Evolutionary conservation across 805 yeast genomes (phyloP).

Genomic region (Pichia heedii): DNA sequence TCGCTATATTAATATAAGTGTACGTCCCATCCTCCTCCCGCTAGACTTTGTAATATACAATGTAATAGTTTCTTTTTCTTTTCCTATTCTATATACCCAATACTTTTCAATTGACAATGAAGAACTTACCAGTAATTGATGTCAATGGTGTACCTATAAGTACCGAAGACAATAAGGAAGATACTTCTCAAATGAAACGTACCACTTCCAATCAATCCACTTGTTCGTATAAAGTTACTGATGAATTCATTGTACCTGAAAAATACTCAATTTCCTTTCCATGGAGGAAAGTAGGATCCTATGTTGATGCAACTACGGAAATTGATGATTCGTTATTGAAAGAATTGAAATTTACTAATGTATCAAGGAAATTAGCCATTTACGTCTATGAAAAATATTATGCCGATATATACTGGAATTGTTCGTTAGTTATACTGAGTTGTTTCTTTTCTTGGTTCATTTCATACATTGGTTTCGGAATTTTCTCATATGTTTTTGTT

Average conservation of each 20-base stretch:
- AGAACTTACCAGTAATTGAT: not conserved
- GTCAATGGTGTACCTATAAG: not conserved
- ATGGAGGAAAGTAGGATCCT: slow-evolving; percentile 29
- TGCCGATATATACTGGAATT: slow-evolving; percentile 67
- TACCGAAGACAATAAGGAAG: no score
- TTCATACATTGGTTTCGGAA: slow-evolving; percentile 55
- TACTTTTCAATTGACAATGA: not conserved
- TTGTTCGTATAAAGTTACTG: slow-evolving; percentile 1
- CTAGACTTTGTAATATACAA: no score
- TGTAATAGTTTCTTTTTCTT: no score
- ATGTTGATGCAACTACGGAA: slow-evolving; percentile 21
- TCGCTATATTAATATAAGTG: no score
- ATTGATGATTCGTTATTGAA: slow-evolving; percentile 14
- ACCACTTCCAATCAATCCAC: not conserved
- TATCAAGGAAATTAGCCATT: slow-evolving; percentile 35
- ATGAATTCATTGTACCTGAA: slow-evolving; percentile 8
- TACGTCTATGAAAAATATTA: slow-evolving; percentile 62
- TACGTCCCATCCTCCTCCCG: no score
- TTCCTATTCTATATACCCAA: no score
- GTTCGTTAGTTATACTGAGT: slow-evolving; percentile 54
- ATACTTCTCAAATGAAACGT: not conserved
- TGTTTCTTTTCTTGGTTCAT: slow-evolving; percentile 64
- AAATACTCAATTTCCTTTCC: slow-evolving; percentile 20
- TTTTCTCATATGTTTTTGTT: slow-evolving; percentile 53
- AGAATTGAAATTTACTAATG: slow-evolving; percentile 10